Evolutionary conservation across 2,329 filamentous ascomycete species (phyloP).

Genomic region (Fusarium succisae): DNA sequence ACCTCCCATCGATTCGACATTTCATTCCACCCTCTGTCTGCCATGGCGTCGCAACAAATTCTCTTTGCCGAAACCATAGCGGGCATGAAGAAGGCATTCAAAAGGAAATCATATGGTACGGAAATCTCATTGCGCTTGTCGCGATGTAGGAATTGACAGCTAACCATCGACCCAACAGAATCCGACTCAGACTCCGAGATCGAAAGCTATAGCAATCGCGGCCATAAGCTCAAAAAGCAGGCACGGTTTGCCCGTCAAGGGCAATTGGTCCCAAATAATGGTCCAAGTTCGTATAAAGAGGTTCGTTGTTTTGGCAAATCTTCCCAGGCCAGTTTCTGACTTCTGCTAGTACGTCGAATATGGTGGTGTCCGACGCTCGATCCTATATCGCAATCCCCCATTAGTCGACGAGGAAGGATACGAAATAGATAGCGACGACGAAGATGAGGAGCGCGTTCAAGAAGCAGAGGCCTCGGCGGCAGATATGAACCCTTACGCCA

Average conservation of each 20-base stretch:
- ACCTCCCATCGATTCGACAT: conserved; percentile 15
- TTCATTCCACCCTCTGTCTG: conserved; percentile 22
- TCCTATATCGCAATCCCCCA: conserved; percentile 78
- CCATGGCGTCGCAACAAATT: conserved; percentile 64
- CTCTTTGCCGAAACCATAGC: conserved; percentile 73
- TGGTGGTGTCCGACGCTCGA: conserved; percentile 75
- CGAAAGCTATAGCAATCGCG: conserved; percentile 75
- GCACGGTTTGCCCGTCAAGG: conserved; percentile 77
- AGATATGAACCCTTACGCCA: conserved; percentile 78
- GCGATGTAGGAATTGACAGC: conserved; percentile 4
- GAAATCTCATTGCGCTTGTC: conserved; percentile 1
- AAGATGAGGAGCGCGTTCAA: conserved; percentile 70
- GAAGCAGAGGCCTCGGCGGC: conserved; percentile 70
- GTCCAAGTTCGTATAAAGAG: conserved; percentile 76
- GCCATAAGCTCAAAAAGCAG: conserved; percentile 81
- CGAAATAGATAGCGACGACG: conserved; percentile 77
- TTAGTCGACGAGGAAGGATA: conserved; percentile 82
- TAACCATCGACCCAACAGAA: conserved; percentile 59
- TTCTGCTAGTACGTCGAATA: conserved; percentile 72
- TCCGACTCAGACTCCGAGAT: conserved; percentile 82
- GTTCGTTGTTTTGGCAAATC: conserved; percentile 51
- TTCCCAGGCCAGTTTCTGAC: conserved; percentile 38
- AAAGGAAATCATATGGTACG: conserved; percentile 69
- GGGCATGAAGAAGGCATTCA: conserved; percentile 74
- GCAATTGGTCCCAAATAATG: conserved; percentile 72